These are phyloP conservation scores for Aspergillus chevalieri DNA, from an alignment of 2,329 filamentous ascomycete genomes.

Conservation along the genomic window DNA sequence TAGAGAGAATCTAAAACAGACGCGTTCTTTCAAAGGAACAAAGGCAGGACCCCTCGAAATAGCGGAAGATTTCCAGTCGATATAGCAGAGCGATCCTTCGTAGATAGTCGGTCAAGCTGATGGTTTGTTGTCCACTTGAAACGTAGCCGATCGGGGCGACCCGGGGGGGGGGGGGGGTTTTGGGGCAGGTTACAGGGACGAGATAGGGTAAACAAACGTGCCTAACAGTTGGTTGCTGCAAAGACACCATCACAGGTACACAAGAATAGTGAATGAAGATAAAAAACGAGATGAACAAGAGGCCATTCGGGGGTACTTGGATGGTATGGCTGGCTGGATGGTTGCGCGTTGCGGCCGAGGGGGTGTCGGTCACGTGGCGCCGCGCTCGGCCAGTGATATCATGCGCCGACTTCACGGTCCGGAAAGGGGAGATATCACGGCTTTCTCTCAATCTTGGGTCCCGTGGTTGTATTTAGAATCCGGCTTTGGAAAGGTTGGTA, in stretches of 20 bases:
- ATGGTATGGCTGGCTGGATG: conserved; percentile 4
- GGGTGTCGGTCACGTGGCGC: conserved; percentile 32
- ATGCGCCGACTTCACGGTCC: conserved; percentile 33
- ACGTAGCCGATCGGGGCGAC: conserved; percentile 38
- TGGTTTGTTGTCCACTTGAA: conserved; percentile 15
- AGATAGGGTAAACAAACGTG: conserved; percentile 4
- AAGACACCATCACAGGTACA: conserved; percentile 11
- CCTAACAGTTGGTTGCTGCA: conserved; percentile 5
- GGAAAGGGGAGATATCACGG: conserved; percentile 8
- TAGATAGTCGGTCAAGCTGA: neutral
- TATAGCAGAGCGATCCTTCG: too few relatives aligned
- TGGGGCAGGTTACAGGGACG: conserved; percentile 10
- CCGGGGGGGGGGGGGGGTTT: conserved; percentile 27
- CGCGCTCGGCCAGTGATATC: conserved; percentile 33
- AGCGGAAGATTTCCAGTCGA: too few relatives aligned
- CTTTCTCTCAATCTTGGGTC: neutral
- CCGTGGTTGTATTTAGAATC: conserved; percentile 14
- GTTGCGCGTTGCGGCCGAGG: conserved; percentile 21
- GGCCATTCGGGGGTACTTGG: conserved; percentile 5
- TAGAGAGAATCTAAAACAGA: too few relatives aligned
- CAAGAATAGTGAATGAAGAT: conserved; percentile 9
- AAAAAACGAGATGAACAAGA: conserved; percentile 9
- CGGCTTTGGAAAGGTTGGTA: conserved; percentile 21
- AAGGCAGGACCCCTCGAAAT: too few relatives aligned
- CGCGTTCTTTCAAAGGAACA: too few relatives aligned